Evolutionary conservation across 441 rosid genomes (phyloP).

Genomic region (Corymbia citriodora): DNA sequence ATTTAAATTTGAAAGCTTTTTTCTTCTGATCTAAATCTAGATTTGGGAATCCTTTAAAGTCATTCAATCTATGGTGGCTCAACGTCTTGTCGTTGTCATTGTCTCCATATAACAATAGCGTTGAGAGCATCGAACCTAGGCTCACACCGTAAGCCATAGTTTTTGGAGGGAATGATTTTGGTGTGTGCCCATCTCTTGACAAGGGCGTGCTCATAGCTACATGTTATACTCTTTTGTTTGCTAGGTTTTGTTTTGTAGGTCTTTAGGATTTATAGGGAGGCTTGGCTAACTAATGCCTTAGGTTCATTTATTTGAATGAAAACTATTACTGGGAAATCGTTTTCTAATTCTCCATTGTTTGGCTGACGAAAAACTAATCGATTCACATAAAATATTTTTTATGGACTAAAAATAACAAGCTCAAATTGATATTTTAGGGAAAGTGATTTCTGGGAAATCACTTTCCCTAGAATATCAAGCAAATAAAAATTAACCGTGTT

Average conservation of each 20-base stretch:
- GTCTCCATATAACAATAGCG: background rate
- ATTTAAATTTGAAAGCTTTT: background rate
- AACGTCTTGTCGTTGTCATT: background rate
- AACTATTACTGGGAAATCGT: fast-evolving
- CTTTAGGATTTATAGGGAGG: background rate
- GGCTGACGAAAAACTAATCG: background rate
- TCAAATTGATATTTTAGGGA: background rate
- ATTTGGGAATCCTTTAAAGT: background rate
- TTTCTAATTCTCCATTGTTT: background rate
- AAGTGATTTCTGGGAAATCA: background rate
- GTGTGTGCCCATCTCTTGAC: background rate
- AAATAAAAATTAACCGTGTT: background rate
- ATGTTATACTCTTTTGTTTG: background rate
- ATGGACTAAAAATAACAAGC: fast-evolving
- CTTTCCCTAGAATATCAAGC: background rate
- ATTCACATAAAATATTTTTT: background rate
- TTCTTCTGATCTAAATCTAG: background rate
- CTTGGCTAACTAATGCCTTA: background rate
- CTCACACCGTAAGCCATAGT: fast-evolving
- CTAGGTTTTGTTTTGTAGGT: background rate
- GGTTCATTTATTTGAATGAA: background rate
- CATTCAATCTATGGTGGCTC: background rate
- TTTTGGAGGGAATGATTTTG: background rate
- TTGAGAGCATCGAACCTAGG: background rate
- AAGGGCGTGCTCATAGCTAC: background rate